Base-by-base conservation (phyloP, 2,329 filamentous ascomycete genomes). In the Amauroascus verrucosus region DNA sequence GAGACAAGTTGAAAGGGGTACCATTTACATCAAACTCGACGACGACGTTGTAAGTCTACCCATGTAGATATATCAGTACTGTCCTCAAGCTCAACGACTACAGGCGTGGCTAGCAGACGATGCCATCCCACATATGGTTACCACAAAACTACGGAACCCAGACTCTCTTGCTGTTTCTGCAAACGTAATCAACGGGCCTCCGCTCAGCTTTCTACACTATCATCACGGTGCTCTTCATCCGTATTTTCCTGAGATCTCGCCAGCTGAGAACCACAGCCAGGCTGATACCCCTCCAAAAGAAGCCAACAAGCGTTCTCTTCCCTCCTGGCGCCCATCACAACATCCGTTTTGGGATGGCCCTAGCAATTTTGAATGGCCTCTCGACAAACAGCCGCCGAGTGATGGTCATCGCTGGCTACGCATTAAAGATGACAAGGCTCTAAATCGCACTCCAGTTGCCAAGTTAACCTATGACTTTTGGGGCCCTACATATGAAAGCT, bases 311-410 rank as follows among this genome's bases (percentile, higher is more conserved):
- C 40, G 41, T 22, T 35, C 38, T n/a, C 38, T 51, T 13, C 49
- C 49, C 14, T 11, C 18, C 44, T 55, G 54, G 54, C 54, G 54
- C 9, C 54, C 54, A 6, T 55, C 54, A 13, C 20, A 48, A 18
- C 54, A 55, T 35, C 54, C 54, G 16, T 55, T 55, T 30, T 55
- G 54, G 54, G 18, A 53, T 24, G 54, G 54, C 11, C 22, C 46
- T 4, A 24, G 6, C 13, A 16, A 43, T n/a, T 54, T 56, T 30
- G 20, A 51, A 33, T 54, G 51, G 51, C 28, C 50, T 37, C 41
- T 51, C 2, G 47, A 54, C 8, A 33, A 48, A n/a, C 14, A 40
- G 20, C 54, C 54, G 7, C 54, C 54, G 22, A 32, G 30, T 6
- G 43, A 51, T 6, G n/a, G n/a, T 20, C 40, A 46, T 7, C 54